Conservation (phyloP, 2,329 filamentous ascomycete genomes). For the Apiospora aurea region DNA sequence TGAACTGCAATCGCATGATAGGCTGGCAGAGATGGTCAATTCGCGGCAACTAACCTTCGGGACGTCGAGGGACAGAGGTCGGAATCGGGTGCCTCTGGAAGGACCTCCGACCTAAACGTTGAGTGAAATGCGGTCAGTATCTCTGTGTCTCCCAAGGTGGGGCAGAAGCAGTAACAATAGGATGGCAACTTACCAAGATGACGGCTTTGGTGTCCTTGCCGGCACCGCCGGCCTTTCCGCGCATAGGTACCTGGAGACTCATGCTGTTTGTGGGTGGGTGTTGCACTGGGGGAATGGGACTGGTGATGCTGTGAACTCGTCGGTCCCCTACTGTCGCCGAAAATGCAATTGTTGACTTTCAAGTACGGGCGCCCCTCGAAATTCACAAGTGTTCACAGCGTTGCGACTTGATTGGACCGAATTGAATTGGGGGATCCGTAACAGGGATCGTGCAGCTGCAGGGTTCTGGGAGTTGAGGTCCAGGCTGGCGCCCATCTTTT, state of each 20-base stretch:
- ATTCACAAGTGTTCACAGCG: constrained; percentile 21
- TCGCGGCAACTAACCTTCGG: constrained; percentile 74
- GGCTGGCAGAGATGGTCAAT: constrained; percentile 13
- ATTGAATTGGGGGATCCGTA: constrained; percentile 1
- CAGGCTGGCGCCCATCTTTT: constrained; percentile 6
- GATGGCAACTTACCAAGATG: constrained; percentile 71
- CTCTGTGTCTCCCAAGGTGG: constrained; percentile 30
- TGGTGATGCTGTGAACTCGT: constrained; percentile 4
- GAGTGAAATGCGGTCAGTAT: constrained; percentile 40
- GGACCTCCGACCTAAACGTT: constrained; percentile 83
- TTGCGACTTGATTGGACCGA: constrained; percentile 15
- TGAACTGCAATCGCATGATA: not conserved
- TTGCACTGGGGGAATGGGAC: not conserved
- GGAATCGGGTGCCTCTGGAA: constrained; percentile 93
- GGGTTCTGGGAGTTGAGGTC: constrained; percentile 15
- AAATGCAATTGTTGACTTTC: constrained; percentile 10
- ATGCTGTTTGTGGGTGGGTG: constrained; percentile 43
- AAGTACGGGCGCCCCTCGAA: constrained; percentile 11
- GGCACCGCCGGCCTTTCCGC: constrained; percentile 57
- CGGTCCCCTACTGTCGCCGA: constrained; percentile 13
- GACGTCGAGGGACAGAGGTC: constrained; percentile 92
- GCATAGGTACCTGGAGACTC: constrained; percentile 65
- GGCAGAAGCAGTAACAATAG: constrained; percentile 26
- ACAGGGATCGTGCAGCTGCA: constrained; percentile 15
- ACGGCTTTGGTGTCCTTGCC: constrained; percentile 84